Evolutionary conservation across 352 stramenopile species (phyloP), one percentile per base, ranked within the genome.

Genomic region (Phytophthora quininea): DNA sequence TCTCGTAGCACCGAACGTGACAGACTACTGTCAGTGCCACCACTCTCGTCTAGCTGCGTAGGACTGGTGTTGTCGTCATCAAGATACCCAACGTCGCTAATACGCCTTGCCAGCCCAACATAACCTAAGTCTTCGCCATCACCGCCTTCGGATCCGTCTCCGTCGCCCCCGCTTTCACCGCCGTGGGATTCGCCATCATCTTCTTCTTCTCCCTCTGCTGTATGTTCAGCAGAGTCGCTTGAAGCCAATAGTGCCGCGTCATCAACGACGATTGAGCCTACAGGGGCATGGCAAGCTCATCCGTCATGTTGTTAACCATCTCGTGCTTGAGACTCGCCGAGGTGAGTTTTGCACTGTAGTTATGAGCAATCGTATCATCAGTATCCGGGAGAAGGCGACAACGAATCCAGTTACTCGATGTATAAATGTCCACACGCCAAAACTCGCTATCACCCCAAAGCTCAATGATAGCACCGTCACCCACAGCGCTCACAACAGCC

Each of bases 351-450:
- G 78, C 67, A n/a, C 43, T 47, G 56, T 79, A 90, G 38, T 82
- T 71, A 47, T 77, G 72, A 42, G 80, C 73, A 55, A 82, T 69
- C 37, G 84, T 90, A 58, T 93, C 85, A 55, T 93, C 83, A 0
- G 85, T 93, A 48, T 95, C 87, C 1, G 87, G 87, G 9, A 95
- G 62, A 24, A 95, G 56, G n/a, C 87, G 85, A 61, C 84, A 92
- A 11, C 87, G 87, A 32, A 93, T 91, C 85, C 85, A 95, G 47
- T 95, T 95, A 62, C 85, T 93, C 5, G 87, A 95, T n/a, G 87
- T 95, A 56, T 93, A 95, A 24, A 77, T 85, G 62, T 95, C 87
- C 14, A 95, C 59, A 48, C 86, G 77, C 87, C 85, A 95, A 31
- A 89, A 93, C 51, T 91, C 83, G 38, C 91, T 91, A 33, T 89